Conservation (phyloP, 768 basidiomycete genomes). For the Lentinula boryana region DNA sequence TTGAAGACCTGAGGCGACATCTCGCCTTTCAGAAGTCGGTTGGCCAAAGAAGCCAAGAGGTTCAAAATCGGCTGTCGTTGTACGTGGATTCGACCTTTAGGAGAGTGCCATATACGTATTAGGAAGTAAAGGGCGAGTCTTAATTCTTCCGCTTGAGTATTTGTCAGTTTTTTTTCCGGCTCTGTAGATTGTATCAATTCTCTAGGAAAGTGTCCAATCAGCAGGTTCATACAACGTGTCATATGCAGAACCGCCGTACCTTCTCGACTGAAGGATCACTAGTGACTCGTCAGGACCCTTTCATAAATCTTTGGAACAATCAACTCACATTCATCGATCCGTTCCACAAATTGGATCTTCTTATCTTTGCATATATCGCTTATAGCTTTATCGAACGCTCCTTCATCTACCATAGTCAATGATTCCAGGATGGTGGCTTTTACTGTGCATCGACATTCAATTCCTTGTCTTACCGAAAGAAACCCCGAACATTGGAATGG, state of each 20-base stretch:
- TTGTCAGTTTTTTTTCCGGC: constrained; percentile 3
- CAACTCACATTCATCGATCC: constrained; percentile 26
- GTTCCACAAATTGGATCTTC: constrained; percentile 17
- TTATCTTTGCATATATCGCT: constrained; percentile 16
- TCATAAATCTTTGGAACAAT: not conserved
- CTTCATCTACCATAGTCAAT: constrained; percentile 17
- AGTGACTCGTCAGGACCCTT: not conserved
- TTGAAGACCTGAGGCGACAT: not conserved
- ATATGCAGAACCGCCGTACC: not conserved
- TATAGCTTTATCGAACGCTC: constrained; percentile 1
- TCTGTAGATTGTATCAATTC: not conserved
- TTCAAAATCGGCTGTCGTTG: constrained; percentile 13
- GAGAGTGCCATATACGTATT: constrained; percentile 26
- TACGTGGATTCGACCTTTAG: constrained; percentile 12
- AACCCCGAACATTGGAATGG: constrained; percentile 9
- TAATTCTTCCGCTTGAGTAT: constrained; percentile 3
- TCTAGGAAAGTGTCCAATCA: not conserved
- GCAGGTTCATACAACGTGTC: not conserved
- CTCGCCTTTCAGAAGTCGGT: constrained; percentile 10
- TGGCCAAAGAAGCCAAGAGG: constrained; percentile 17
- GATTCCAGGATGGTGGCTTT: constrained; percentile 26
- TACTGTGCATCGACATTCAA: constrained; percentile 16
- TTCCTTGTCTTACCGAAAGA: constrained; percentile 11
- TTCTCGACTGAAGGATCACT: constrained; percentile 5
- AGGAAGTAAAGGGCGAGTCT: constrained; percentile 21